phyloP scores from a whole-genome alignment of 129 eudicot genomes.

The Arctium lappa region DNA sequence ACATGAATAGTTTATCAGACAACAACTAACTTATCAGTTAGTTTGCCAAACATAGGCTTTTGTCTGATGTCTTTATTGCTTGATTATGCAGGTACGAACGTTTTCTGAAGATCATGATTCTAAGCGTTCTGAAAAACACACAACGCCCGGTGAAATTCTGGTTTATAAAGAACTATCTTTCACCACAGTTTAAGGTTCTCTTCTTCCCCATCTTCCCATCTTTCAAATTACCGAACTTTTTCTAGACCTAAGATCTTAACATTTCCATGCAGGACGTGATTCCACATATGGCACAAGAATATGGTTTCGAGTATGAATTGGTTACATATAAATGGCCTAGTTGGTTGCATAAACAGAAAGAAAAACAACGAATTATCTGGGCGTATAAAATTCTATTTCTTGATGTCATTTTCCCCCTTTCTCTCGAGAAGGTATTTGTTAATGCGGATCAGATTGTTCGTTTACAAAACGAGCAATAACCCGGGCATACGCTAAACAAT shows the following conservation, averaged over 20 bases:
- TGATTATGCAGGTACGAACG: constrained; percentile 79
- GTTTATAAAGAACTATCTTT: constrained; percentile 95
- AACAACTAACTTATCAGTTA: neutral
- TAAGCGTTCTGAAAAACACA: constrained; percentile 84
- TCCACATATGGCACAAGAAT: constrained; percentile 92
- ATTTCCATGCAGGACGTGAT: constrained; percentile 69
- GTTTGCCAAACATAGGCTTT: neutral
- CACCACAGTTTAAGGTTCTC: constrained; percentile 91
- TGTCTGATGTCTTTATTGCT: constrained; percentile 1
- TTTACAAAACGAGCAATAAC: neutral
- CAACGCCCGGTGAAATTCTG: constrained; percentile 91
- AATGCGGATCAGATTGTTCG: too few species aligned
- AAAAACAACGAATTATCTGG: constrained; percentile 96
- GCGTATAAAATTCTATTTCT: constrained; percentile 94
- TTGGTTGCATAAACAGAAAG: constrained; percentile 96
- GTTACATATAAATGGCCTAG: constrained; percentile 98
- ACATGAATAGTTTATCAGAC: too few species aligned
- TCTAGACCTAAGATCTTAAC: neutral
- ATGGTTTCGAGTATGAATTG: constrained; percentile 91
- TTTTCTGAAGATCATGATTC: constrained; percentile 84
- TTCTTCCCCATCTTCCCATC: neutral
- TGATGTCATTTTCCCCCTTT: constrained; percentile 97
- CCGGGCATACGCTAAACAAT: neutral
- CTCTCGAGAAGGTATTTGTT: constrained; percentile 76
- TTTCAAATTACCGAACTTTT: neutral